Conservation (phyloP, 345 rosid genomes). For the Stellera chamaejasme region DNA sequence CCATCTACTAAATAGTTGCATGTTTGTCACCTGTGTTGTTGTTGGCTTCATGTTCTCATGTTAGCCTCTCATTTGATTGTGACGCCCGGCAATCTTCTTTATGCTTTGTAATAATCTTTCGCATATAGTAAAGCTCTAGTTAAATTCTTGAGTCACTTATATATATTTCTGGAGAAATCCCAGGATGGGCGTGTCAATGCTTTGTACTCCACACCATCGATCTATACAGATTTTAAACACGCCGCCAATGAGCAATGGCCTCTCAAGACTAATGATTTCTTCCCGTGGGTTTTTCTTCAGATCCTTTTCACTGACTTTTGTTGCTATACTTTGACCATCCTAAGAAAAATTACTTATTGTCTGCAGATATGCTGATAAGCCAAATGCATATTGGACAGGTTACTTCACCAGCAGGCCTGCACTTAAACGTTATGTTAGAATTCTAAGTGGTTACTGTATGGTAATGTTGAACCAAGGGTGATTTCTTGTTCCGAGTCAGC, state of each 20-base stretch:
- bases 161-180: slow-evolving; percentile 16
- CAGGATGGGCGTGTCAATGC: slow-evolving; percentile 96
- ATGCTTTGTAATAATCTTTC: background rate
- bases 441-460: slow-evolving; percentile 74
- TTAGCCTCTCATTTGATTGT: background rate
- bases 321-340: background rate
- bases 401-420: slow-evolving; percentile 92
- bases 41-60: background rate
- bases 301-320: background rate
- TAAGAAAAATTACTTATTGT: slow-evolving; percentile 7
- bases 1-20: background rate
- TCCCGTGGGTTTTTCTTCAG: slow-evolving; percentile 59
- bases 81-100: background rate
- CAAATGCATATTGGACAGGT: slow-evolving; percentile 96
- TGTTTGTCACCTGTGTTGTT: background rate
- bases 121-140: slow-evolving; percentile 6
- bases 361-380: slow-evolving; percentile 81
- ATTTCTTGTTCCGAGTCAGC: background rate
- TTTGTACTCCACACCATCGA: slow-evolving; percentile 83
- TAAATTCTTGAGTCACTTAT: slow-evolving; percentile 9
- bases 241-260: slow-evolving; percentile 81
- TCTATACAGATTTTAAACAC: slow-evolving; percentile 81
- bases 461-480: slow-evolving; percentile 26
- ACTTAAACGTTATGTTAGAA: slow-evolving; percentile 74
- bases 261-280: slow-evolving; percentile 79